These are phyloP conservation scores for Dactylellina cionopaga DNA, from an alignment of 2,329 filamentous ascomycete genomes.

Conservation along the genomic window DNA sequence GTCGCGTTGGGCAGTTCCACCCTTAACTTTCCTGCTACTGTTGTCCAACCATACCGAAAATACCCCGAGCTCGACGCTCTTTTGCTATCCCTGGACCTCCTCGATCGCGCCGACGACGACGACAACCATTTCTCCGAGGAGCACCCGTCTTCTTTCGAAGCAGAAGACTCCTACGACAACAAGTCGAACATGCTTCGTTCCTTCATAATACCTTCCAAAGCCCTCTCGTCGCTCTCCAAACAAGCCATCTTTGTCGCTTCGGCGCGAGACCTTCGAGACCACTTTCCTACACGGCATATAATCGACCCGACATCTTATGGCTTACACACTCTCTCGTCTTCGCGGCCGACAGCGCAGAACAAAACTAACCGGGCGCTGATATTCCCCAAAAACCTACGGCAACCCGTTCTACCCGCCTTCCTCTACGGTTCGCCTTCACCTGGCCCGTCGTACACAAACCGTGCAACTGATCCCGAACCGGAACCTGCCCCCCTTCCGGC, in stretches of 20 bases:
- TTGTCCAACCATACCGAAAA: constrained; percentile 34
- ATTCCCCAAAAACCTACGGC: constrained; percentile 27
- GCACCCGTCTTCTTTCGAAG: constrained; percentile 5
- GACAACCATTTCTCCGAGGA: constrained; percentile 3
- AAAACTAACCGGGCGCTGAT: constrained; percentile 1
- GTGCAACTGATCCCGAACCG: constrained; percentile 32
- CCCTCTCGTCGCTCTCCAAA: constrained; percentile 44
- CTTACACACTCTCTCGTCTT: constrained; percentile 22
- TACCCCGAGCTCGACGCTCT: constrained; percentile 34
- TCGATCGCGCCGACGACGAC: constrained; percentile 17
- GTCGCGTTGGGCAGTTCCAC: constrained; percentile 48
- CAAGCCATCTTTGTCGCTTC: constrained; percentile 38
- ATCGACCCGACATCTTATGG: constrained; percentile 15
- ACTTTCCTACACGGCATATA: constrained; percentile 43
- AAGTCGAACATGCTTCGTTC: constrained; percentile 40
- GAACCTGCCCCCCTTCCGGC: constrained; percentile 11
- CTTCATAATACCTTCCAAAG: constrained; percentile 32
- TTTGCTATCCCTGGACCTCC: constrained; percentile 25
- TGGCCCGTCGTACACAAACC: constrained; percentile 46
- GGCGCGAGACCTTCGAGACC: constrained; percentile 34
- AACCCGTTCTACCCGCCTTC: constrained; percentile 8
- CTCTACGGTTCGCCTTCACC: constrained; percentile 36
- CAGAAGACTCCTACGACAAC: neutral
- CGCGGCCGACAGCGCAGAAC: neutral
- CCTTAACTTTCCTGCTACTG: neutral